Evolutionary conservation across 371 early-diverging fungal species (phyloP), one percentile per base, ranked within the genome.

Genomic region (Rhizopus arrhizus): DNA sequence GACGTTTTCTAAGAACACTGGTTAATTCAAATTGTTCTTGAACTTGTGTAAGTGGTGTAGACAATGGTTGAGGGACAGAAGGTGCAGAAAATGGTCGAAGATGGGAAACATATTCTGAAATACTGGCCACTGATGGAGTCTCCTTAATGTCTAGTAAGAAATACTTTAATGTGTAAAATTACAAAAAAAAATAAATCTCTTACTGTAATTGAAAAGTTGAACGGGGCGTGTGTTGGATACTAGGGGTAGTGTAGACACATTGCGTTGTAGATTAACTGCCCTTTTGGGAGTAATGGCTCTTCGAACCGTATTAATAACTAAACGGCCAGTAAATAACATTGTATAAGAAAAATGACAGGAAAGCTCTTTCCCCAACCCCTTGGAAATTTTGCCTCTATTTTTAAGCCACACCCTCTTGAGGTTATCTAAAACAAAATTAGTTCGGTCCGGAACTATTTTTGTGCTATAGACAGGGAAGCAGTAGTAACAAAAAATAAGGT

Each of bases 1-100:
- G 87, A 70, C 90, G 82, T 78, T 91, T 92, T 77, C 91, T 81
- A 67, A 84, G 70, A 15, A 90, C 87, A 66, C 89, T 89, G n/a
- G 86, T 82, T 64, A 86, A 57, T 42, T 74, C 65, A 45, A 80
- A 48, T 11, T 61, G 64, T 63, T 72, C 80, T 22, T 53, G 43
- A 28, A 56, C 65, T 49, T 49, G 50, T 22, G 42, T 56, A 15
- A 57, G 50, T 34, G 65, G 62, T 47, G 67, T 62, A 12, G 58
- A 2, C 10, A 12, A 40, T 40, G 40, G 40, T 40, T 7, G 40
- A 40, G 40, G 40, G 40, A 2, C 8, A 40, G 40, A 40, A 12
- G 8, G 40, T 40, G 40, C 67, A 11, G 58, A 64, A 53, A 78
- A 79, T n/a, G 79, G 79, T 22, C 68, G 74, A 50, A 75, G 58